Base-by-base conservation (phyloP, 129 eudicot species). In the Flaveria trinervia region DNA sequence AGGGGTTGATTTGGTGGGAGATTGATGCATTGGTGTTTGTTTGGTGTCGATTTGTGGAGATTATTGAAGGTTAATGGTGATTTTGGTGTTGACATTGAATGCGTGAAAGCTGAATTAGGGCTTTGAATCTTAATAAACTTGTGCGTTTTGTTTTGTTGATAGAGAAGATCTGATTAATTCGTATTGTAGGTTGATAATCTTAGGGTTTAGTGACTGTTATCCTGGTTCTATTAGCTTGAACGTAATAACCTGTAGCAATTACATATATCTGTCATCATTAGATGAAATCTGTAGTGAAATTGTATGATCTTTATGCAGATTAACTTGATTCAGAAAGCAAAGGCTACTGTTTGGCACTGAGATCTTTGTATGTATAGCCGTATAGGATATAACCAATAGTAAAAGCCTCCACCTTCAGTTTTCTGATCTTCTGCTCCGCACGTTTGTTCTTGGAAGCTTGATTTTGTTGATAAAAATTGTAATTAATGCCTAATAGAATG, bases 181-280 rank as follows among this genome's bases (percentile, higher is more conserved):
- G 41, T 18, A 50, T 43, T 6, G 74, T 23, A 43, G 45, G 9
- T 68, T 68, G 12, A 55, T 18, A 41, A 67, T n/a, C 66, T 57
- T 78, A 78, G 82, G 70, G 71, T 70, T 69, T 78, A 44, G 33
- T 17, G 57, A 25, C 23, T 41, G 23, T 69, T 44, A 68, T 69
- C n/a, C 33, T 68, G 36, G 30, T 44, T 55, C 6, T 13, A 17
- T 77, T 22, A 23, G 81, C 23, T 56, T 52, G 56, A 41, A 43
- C 14, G 68, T 22, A 51, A 30, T 17, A 18, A 17, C 30, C 50
- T 76, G 18, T 12, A 14, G 43, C 44, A 66, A 11, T 43, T 60
- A 25, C 41, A 70, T 56, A 0, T 44, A 6, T 26, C 9, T 70
- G 61, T 30, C 3, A 59, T 20, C 15, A 17, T 41, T 51, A 56